These are phyloP conservation scores for Theobroma grandiflorum DNA, from an alignment of 441 rosid genomes.

Conservation along the genomic window DNA sequence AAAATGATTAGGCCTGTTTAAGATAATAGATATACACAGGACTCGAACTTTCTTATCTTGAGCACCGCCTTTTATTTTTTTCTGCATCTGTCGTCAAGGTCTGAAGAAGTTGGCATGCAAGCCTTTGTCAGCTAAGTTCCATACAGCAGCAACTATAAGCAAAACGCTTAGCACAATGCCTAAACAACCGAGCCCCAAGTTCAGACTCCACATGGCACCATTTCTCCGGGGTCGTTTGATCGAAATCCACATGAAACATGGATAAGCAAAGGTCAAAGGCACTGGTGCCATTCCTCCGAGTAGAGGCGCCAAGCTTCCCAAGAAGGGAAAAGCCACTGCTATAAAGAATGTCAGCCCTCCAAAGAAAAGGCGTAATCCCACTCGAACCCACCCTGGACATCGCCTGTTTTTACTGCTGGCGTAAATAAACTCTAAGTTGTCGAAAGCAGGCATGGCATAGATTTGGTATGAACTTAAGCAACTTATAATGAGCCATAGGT, in stretches of 20 bases:
- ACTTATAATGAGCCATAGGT: conserved; percentile 36
- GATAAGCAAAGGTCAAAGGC: conserved; percentile 54
- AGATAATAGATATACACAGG: background rate
- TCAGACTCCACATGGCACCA: conserved; percentile 46
- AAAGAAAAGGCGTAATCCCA: conserved; percentile 41
- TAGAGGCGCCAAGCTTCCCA: conserved; percentile 49
- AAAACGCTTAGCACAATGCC: conserved; percentile 43
- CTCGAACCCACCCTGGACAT: conserved; percentile 44
- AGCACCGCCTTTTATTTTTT: background rate
- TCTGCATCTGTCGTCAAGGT: conserved; percentile 35
- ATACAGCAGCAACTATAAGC: conserved; percentile 45
- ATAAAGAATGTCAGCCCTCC: conserved; percentile 55
- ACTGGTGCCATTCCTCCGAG: conserved; percentile 53
- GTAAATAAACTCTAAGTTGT: conserved; percentile 51
- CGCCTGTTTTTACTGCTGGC: conserved; percentile 29
- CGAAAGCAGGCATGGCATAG: conserved; percentile 63
- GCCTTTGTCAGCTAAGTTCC: conserved; percentile 52
- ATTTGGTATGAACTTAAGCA: conserved; percentile 56
- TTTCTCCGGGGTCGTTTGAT: conserved; percentile 31
- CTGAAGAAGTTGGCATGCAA: conserved; percentile 55
- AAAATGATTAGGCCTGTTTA: background rate
- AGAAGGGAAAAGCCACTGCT: conserved; percentile 57
- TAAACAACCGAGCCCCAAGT: conserved; percentile 50
- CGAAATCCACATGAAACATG: conserved; percentile 66
- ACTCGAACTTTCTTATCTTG: background rate